Evolutionary conservation across 176 grass and related monocot genomes (phyloP), one percentile per base, ranked within the genome.

Genomic region (Cenchrus americanus): DNA sequence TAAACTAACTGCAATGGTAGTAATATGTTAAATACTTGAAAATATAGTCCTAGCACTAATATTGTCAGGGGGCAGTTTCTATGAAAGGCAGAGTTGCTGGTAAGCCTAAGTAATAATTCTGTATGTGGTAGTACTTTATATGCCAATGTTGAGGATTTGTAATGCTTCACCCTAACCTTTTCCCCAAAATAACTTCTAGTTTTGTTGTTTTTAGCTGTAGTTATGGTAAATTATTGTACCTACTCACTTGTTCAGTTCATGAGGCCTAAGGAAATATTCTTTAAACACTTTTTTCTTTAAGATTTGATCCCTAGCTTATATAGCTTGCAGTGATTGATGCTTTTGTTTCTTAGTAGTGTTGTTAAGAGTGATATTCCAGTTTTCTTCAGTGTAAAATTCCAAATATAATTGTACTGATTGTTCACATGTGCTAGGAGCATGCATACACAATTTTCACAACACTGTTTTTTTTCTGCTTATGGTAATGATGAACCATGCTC

Each of bases 331-430:
- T 8, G 2, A 32, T 42, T 69, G 42, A 52, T 69, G 48, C 62
- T 73, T 64, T 14, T 62, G 14, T 76, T 69, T 30, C 21, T 60
- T 76, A 30, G 43, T 44, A 22, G 7, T 41, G 60, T 69, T 10
- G 14, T 60, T 62, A 62, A 52, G 55, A 22, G 7, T 41, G 61
- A 89, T 47, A 23, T 75, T 84, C 12, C 34, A 42, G 7, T 51
- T 89, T 51, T 21, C 81, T 76, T 80, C 37, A 68, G 47, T 85
- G 69, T 75, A 14, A 53, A 48, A 63, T 23, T 69, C 13, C 18
- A 40, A 37, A 67, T 13, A 80, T 75, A 53, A 63, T 55, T 61
- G 46, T 60, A 79, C 14, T 30, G 46, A 63, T 57, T 65, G 13
- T 62, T 13, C 69, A 73, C 10, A 32, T 27, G 3, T 62, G 52